Percentiles rank a stretch among this genome's conserved stretches.
Evolutionary conservation across 2,329 filamentous ascomycete genomes (phyloP).

Genomic region (Canariomyces notabilis): DNA sequence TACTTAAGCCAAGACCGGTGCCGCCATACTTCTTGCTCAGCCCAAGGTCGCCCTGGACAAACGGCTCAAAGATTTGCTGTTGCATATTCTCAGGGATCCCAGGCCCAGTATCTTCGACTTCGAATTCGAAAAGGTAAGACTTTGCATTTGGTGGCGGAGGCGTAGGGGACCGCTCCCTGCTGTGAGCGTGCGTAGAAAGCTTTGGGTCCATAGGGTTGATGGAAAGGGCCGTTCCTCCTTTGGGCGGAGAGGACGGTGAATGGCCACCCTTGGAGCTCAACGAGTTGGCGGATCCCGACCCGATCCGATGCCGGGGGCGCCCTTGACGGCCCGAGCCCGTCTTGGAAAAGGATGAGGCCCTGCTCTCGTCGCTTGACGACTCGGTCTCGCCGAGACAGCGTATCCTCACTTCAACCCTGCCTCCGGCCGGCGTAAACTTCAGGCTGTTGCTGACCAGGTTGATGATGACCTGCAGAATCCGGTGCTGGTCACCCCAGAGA

Average conservation of each 20-base stretch:
- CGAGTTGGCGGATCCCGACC: constrained; percentile 47
- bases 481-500: constrained; percentile 86
- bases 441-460: constrained; percentile 88
- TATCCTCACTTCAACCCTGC: constrained; percentile 71
- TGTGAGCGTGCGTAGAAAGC: constrained; percentile 40
- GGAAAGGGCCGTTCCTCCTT: constrained; percentile 48
- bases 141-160: constrained; percentile 58
- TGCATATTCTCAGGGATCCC: constrained; percentile 77
- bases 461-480: constrained; percentile 88
- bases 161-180: constrained; percentile 53
- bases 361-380: constrained; percentile 38
- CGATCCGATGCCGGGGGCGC: constrained; percentile 40
- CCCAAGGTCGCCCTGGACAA: constrained; percentile 86
- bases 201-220: constrained; percentile 61
- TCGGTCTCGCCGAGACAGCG: constrained; percentile 63
- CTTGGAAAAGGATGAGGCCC: constrained; percentile 49
- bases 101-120: constrained; percentile 82
- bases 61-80: constrained; percentile 84
- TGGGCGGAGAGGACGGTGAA: constrained; percentile 27
- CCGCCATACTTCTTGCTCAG: constrained; percentile 87
- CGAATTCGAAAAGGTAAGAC: constrained; percentile 75
- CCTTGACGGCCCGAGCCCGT: constrained; percentile 38
- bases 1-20: constrained; percentile 81
- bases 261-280: constrained; percentile 40
- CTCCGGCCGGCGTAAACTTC: constrained; percentile 79